A percentile compares a stretch with the other conserved stretches of the same genome.
Evolutionary conservation across 2,329 filamentous ascomycete genomes (phyloP).

Genomic region (Chrysoporthe austroafricana): DNA sequence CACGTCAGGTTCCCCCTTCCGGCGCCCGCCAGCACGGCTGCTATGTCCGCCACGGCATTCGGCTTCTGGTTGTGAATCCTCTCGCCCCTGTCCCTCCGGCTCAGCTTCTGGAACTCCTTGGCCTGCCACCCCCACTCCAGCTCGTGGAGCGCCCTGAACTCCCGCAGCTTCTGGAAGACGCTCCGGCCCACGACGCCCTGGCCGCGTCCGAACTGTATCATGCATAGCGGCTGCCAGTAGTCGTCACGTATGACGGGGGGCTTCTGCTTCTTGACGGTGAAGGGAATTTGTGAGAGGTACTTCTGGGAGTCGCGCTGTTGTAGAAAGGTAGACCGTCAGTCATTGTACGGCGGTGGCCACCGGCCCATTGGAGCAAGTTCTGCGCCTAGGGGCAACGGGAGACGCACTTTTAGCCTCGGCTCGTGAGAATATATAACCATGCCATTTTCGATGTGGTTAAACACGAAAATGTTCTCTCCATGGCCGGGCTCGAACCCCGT

Average conservation of each 20-base stretch:
- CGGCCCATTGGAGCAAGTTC: neutral
- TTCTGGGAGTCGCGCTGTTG: constrained; percentile 25
- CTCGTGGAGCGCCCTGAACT: constrained; percentile 66
- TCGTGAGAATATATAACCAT: constrained; percentile 58
- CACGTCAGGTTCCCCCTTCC: constrained; percentile 57
- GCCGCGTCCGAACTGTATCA: constrained; percentile 60
- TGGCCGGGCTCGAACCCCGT: constrained; percentile 44
- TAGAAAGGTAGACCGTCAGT: neutral
- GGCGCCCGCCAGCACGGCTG: constrained; percentile 56
- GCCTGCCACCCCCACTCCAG: constrained; percentile 58
- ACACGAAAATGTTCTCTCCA: constrained; percentile 63
- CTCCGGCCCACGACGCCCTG: constrained; percentile 58
- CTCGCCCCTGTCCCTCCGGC: constrained; percentile 50
- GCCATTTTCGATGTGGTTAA: constrained; percentile 53
- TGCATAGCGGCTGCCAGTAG: constrained; percentile 66
- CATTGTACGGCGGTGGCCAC: neutral
- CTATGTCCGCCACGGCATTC: constrained; percentile 67
- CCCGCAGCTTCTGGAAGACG: constrained; percentile 66
- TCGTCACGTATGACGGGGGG: constrained; percentile 68
- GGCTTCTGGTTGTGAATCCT: constrained; percentile 63
- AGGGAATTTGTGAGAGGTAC: constrained; percentile 49
- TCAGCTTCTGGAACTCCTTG: constrained; percentile 46
- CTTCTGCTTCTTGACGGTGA: constrained; percentile 69
- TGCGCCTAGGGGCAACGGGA: neutral
- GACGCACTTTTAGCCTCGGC: constrained; percentile 33